Base-by-base conservation (phyloP, 192 early-diverging fungal genomes). In the Thoreauomyces humboldtii region DNA sequence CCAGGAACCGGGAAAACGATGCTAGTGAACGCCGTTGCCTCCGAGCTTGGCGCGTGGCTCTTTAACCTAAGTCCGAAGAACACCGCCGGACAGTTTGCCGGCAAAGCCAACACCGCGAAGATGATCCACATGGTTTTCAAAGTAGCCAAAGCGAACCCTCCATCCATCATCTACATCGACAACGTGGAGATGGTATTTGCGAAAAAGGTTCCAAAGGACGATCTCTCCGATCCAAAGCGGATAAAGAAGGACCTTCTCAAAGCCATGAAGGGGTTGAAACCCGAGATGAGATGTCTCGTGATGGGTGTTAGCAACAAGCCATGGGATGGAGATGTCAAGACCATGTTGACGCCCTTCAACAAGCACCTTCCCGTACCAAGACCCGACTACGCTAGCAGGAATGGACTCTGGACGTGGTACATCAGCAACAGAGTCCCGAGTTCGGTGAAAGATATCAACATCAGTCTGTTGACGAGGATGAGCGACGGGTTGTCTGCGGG, bases 121-220 rank as follows among this genome's bases (percentile, higher is more conserved):
- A 84, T 86, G 82, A 36, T 86, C 43, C 82, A 86, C 79, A 86
- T 85, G 82, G 82, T 81, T 1, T 86, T 86, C 72, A 86, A 86
- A 58, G 84, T 86, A 0, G 84, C 84, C 32, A 75, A 77, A 70
- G 78, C 80, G 25, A 72, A 81, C 37, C 62, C 72, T n/a, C 84
- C 84, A 0, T 54, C 84, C 21, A 72, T 86, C 43, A 75, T 86
- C 45, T 78, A 76, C 65, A 76, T 86, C 50, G 82, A 86, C 65
- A 76, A 77, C 29, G 69, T 72, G 17, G 84, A 86, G 59, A 82
- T 80, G 76, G 67, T 86, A 12, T 86, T 85, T 37, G 80, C 80
- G 25, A 86, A 86, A 68, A 86, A 86, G 52, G 79, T 86, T 11
- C 84, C 84, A 7, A 86, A 86, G 58, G 84, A 86, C 44, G 82